phyloP scores from a whole-genome alignment of 1,284 basidiomycete genomes.

The Moniliella sp. region DNA sequence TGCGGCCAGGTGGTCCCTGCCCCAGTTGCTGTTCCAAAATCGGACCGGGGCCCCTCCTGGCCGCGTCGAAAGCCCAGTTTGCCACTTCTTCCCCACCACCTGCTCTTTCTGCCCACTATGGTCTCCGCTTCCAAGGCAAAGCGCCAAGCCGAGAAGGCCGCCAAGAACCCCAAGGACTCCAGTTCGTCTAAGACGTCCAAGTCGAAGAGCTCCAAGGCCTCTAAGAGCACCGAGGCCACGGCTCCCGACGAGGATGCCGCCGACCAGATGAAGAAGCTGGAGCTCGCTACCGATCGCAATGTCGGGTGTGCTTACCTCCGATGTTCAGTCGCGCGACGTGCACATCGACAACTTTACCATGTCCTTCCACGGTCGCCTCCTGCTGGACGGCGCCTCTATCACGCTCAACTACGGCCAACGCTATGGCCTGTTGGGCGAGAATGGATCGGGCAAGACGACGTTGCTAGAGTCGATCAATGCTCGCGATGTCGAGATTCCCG shows the following conservation, averaged over 20 bases:
- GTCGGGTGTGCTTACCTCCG: constrained; percentile 68
- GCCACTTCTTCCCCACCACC: no score
- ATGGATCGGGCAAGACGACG: constrained; percentile 83
- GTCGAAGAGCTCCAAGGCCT: constrained; percentile 11
- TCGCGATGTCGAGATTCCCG: constrained; percentile 68
- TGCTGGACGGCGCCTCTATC: constrained; percentile 71
- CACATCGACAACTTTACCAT: constrained; percentile 89
- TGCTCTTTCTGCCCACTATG: no score
- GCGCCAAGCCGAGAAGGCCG: constrained; percentile 33
- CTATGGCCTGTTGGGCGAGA: constrained; percentile 86
- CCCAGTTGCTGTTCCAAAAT: no score
- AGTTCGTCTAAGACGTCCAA: constrained; percentile 13
- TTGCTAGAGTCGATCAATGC: constrained; percentile 29
- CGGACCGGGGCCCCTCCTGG: no score
- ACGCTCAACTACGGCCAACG: constrained; percentile 89
- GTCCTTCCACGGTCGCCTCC: constrained; percentile 83
- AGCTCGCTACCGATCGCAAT: constrained; percentile 29
- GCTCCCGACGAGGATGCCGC: constrained; percentile 2
- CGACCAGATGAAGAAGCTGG: constrained; percentile 30
- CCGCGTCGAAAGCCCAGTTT: no score
- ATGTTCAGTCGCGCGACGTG: constrained; percentile 76
- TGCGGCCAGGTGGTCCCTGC: no score
- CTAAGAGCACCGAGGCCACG: constrained; percentile 9
- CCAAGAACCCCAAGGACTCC: constrained; percentile 27
- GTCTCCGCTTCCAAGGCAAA: constrained; percentile 34